Evolutionary conservation across 2,329 filamentous ascomycete genomes (phyloP).

Genomic region (Pyrenochaeta sp.): DNA sequence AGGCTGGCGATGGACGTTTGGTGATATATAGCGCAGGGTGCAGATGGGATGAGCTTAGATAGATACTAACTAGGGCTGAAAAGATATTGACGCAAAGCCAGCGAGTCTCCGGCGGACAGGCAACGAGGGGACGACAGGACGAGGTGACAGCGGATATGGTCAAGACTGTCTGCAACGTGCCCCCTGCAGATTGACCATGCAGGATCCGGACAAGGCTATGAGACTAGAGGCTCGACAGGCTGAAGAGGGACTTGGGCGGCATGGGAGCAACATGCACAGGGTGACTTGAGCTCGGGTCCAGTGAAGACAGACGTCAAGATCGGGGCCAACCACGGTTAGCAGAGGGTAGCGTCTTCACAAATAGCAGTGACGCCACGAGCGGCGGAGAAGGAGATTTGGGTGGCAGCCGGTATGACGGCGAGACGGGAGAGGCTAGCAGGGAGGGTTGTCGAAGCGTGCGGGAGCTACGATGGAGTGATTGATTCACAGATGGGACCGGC

Average conservation of each 20-base stretch:
- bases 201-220: conserved; percentile 46
- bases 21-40: conserved; percentile 45
- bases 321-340: conserved; percentile 37
- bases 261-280: conserved; percentile 43
- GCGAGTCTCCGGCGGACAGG: conserved; percentile 31
- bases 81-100: conserved; percentile 37
- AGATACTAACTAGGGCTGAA: conserved; percentile 39
- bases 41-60: conserved; percentile 41
- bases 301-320: conserved; percentile 38
- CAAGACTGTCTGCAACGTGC: conserved; percentile 42
- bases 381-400: conserved; percentile 34
- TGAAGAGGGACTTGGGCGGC: conserved; percentile 36
- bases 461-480: conserved; percentile 46
- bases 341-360: conserved; percentile 37
- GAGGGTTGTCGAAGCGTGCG: conserved; percentile 41
- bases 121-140: conserved; percentile 33
- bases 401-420: conserved; percentile 44
- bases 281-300: conserved; percentile 47
- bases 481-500: conserved; percentile 41
- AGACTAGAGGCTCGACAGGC: conserved; percentile 37
- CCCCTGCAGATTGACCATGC: conserved; percentile 47
- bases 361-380: conserved; percentile 47
- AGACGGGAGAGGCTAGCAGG: conserved; percentile 48
- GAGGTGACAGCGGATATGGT: conserved; percentile 44
- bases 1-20: conserved; percentile 41